Base-by-base conservation (phyloP, 2,329 filamentous ascomycete species). In the Exophiala phaeomuriformis region DNA sequence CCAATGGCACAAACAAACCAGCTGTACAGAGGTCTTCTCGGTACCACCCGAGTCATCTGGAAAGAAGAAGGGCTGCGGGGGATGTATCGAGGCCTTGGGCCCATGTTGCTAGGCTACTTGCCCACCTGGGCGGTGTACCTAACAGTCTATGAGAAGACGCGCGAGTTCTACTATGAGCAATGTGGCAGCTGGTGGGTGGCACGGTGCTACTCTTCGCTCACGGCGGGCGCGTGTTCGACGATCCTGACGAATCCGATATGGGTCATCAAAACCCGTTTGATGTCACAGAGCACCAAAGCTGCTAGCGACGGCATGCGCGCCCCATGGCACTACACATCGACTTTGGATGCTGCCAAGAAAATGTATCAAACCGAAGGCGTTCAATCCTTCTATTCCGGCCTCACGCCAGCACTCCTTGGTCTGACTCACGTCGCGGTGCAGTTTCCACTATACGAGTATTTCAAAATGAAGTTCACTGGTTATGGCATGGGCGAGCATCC, bases 111-210 rank as follows among this genome's bases (percentile, higher is more conserved):
- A 67, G 93, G 93, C 8, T 98, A 98, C 70, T 74, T 98, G 56
- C 93, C 93, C 3, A 98, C 93, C 0, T 98, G 93, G 93, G 93
- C 91, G 28, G 91, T 98, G 49, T 98, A 94, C 78, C 88, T 98
- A 71, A 94, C 89, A 27, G 87, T 97, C 36, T 98, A 98, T 71
- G 93, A 96, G 69, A 85, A 85, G 67, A 87, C 87, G 65, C 93
- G 94, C 69, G 80, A 81, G 48, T 79, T 90, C 68, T 81, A 81
- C 61, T 57, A 61, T 27, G 76, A 84, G 49, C 75, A 83, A 59
- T 79, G 85, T 65, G 80, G 84, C 57, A 91, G 88, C 67, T 82
- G 81, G 65, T 85, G 88, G 73, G 68, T 89, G 42, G 81, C 91
- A 64, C 89, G 88, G 66, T 85, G 93, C 61, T 90, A 87, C 75